phyloP scores from a whole-genome alignment of 805 yeast species.

The Zygoascus ofunaensis region DNA sequence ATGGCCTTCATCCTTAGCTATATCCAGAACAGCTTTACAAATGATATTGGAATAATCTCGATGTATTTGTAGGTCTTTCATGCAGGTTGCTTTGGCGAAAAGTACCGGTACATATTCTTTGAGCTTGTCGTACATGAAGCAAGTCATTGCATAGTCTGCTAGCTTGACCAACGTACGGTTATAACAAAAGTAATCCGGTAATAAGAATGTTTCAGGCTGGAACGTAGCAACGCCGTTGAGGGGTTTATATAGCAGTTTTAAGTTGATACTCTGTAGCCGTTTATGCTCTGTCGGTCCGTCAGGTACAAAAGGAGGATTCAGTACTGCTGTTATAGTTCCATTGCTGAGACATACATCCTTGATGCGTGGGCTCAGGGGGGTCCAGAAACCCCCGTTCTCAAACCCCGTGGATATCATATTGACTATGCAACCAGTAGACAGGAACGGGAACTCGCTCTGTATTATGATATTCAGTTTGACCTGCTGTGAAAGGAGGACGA shows the following conservation, averaged over 20 bases:
- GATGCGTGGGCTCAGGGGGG: not conserved
- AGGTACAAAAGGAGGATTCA: not conserved
- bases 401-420: not conserved
- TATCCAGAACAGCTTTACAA: too few species aligned
- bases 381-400: not conserved
- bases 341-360: not conserved
- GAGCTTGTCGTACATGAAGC: slow-evolving; percentile 4
- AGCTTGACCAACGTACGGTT: slow-evolving; percentile 1
- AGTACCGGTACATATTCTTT: slow-evolving; percentile 4
- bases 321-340: not conserved
- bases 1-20: too few species aligned
- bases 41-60: not conserved
- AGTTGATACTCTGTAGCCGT: not conserved
- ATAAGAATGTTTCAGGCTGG: not conserved
- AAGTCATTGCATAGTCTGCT: slow-evolving; percentile 13
- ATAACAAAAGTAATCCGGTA: not conserved
- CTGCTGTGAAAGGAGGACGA: not conserved
- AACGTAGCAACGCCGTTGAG: not conserved
- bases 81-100: not conserved
- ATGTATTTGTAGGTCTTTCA: not conserved
- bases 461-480: not conserved
- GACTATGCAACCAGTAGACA: not conserved
- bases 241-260: not conserved
- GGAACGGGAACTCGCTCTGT: not conserved
- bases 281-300: not conserved